Evolutionary conservation across 345 rosid species (phyloP), one percentile per base, ranked within the genome.

Genomic region (Melastoma malabathricum): DNA sequence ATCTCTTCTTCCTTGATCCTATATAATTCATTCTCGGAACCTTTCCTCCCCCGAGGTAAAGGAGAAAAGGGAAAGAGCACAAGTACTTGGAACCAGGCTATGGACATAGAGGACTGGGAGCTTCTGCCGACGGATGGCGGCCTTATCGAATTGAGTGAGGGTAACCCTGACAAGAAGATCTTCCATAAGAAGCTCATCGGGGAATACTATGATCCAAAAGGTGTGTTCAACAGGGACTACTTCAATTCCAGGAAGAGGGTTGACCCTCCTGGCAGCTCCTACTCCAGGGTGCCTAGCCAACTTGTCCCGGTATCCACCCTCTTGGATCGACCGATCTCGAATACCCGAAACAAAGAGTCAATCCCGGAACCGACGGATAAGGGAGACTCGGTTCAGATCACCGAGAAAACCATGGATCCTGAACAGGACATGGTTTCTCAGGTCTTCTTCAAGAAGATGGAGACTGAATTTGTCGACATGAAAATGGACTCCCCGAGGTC

Each of bases 31-130:
- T 12, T 7, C 41, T 34, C 41, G 9, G 41, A 53, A 61, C 61
- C 63, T 56, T 47, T 43, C 55, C 56, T 51, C 70, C 63, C 62
- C 64, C 10, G 2, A 25, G 27, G 50, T 56, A 63, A 61, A 66
- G 6, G 8, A 22, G 44, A 62, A 50, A 15, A 84, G 12, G 38
- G 10, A 31, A 31, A 12, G 12, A 34, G 12, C 41, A 34, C 12
- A 8, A 34, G 12, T 34, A 10, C 41, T 34, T 34, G 41, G 41
- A 34, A 34, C 12, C 41, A 0, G 41, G 41, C 41, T 34, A 34
- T 92, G 95, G 95, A 87, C 75, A 74, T 77, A 46, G 93, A 84
- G n/a, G 98, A 81, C 56, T 92, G 98, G 98, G 97, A 84, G 61
- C 46, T 84, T 43, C 81, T 92, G 17, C 82, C 96, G 6, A 68